Evolutionary conservation across 179 eudicot species (phyloP), one percentile per base, ranked within the genome.

Genomic region (Spergularia azorica): DNA sequence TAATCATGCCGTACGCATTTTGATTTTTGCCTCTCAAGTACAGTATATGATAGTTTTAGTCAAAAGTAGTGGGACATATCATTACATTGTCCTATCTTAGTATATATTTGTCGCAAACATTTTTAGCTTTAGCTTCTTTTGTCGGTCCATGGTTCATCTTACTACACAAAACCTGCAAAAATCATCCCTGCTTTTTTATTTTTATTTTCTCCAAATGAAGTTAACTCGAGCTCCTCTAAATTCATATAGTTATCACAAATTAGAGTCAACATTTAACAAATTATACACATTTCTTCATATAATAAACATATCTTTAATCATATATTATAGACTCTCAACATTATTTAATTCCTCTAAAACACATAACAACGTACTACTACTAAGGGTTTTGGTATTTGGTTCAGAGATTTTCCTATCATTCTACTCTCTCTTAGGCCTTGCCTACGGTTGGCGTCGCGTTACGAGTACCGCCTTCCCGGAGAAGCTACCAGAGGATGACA

Each of bases 251-350:
- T 26, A 36, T 20, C 58, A 67, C 71, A 67, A 67, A 46, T 17
- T 18, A 10, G 56, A 67, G 21, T 6, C 71, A 48, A 67, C 13
- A 0, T 36, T 67, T 2, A n/a, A 67, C 6, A 67, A 16, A 50
- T 50, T 50, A 18, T 67, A 46, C 71, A 10, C 71, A 67, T 3
- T 48, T 3, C 71, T 67, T 10, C 71, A 67, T 9, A 17, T 67
- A 1, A 17, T 46, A 11, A 67, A 67, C 71, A 50, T 67, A 67
- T 46, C n/a, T 5, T 67, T 39, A 67, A 67, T 67, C 71, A 48
- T 67, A 48, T 67, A 67, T 32, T 67, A 48, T 50, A 67, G 71
- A 48, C 55, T 67, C n/a, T 3, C 71, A 18, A 67, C 71, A 3
- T 11, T 8, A 3, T 50, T 17, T 32, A 18, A 16, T 5, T 6